phyloP scores from a whole-genome alignment of 2,329 filamentous ascomycete genomes.

The Peltaster fructicola region DNA sequence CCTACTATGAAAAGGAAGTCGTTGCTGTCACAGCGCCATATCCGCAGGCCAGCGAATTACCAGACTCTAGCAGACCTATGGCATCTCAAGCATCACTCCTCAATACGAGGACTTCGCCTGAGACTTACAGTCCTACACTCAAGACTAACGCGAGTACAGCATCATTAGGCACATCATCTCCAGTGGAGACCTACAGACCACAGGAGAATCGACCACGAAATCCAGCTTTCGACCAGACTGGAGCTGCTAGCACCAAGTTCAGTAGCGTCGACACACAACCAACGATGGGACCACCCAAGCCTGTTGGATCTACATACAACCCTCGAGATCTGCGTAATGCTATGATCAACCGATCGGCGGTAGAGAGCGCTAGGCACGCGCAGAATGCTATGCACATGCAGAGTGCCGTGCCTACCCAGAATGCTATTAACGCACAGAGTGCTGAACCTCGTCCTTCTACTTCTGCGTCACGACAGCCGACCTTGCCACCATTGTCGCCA shows the following conservation, averaged over 20 bases:
- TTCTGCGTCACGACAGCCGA: too few species aligned
- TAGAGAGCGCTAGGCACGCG: constrained; percentile 2
- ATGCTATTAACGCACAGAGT: too few species aligned
- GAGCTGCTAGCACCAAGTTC: too few species aligned
- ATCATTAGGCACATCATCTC: background rate
- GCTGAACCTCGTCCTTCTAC: too few species aligned
- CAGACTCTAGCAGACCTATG: constrained; percentile 1
- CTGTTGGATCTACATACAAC: constrained; percentile 5
- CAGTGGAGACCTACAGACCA: background rate
- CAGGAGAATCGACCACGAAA: too few species aligned
- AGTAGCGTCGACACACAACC: too few species aligned
- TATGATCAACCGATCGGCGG: constrained; percentile 4
- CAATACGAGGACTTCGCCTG: too few species aligned
- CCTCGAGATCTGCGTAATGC: constrained; percentile 5
- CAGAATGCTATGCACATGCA: too few species aligned
- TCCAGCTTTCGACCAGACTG: constrained; percentile 3
- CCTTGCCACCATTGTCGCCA: too few species aligned
- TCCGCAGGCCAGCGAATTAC: constrained; percentile 1
- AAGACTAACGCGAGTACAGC: constrained; percentile 3
- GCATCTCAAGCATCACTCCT: too few species aligned
- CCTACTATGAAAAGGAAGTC: constrained; percentile 3
- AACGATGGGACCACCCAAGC: constrained; percentile 4
- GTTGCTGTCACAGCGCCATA: constrained; percentile 1
- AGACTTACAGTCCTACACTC: too few species aligned
- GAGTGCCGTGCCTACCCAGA: too few species aligned